These are phyloP conservation scores for Debaryomyces coudertii DNA, from an alignment of 1,139 yeast species.

Conservation along the genomic window DNA sequence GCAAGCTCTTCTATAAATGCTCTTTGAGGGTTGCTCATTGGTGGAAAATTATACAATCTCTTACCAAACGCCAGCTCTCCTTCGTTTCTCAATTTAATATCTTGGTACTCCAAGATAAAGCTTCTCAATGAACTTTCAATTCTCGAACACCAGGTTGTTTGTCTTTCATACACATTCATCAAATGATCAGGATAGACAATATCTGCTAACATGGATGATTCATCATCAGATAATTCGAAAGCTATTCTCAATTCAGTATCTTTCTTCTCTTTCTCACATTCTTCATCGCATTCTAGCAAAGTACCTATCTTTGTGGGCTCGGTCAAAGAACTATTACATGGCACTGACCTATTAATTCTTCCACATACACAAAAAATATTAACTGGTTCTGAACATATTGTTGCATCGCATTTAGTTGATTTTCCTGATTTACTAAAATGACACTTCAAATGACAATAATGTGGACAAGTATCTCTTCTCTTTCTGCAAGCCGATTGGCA, in stretches of 20 bases:
- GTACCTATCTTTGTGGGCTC: constrained; percentile 33
- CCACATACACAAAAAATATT: constrained; percentile 68
- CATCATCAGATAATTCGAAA: constrained; percentile 42
- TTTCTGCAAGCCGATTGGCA: constrained; percentile 65
- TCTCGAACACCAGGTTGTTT: constrained; percentile 64
- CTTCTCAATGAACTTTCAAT: constrained; percentile 57
- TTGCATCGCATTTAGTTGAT: constrained; percentile 40
- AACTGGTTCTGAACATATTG: constrained; percentile 52
- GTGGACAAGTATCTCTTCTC: constrained; percentile 59
- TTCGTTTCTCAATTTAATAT: constrained; percentile 22
- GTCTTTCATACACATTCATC: constrained; percentile 49
- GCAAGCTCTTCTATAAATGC: constrained; percentile 72
- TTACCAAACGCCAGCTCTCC: constrained; percentile 8
- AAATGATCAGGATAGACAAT: constrained; percentile 48
- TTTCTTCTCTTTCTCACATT: constrained; percentile 65
- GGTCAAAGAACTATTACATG: constrained; percentile 56
- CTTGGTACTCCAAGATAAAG: constrained; percentile 43
- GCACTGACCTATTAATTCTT: constrained; percentile 42
- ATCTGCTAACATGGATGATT: constrained; percentile 16
- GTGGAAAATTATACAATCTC: constrained; percentile 60
- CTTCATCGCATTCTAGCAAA: constrained; percentile 63
- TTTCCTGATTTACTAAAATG: constrained; percentile 55
- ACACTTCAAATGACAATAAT: constrained; percentile 62
- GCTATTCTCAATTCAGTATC: constrained; percentile 68
- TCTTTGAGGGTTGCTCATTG: constrained; percentile 73